phyloP scores from a whole-genome alignment of 139 green algal genomes.

The Bryopsis sp. region DNA sequence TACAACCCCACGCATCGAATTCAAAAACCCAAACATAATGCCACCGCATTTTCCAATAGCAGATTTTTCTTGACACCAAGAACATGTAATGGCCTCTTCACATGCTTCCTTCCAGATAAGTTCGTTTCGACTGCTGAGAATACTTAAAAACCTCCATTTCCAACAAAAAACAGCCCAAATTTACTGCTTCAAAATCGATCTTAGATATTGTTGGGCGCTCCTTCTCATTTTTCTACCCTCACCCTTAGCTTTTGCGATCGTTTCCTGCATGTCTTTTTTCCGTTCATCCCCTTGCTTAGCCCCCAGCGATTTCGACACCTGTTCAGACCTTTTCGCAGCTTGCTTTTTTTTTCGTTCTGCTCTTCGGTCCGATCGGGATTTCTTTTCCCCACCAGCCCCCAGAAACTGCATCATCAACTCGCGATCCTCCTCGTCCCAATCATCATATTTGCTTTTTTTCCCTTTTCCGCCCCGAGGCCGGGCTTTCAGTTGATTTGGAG shows the following conservation, averaged over 20 bases:
- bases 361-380: conserved; percentile 40
- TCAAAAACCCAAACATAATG: too few species aligned
- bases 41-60: too few species aligned
- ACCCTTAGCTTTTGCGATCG: neutral
- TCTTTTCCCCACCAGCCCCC: conserved; percentile 52
- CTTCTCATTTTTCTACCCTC: too few species aligned
- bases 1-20: too few species aligned
- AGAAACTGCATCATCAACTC: conserved; percentile 59
- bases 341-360: conserved; percentile 51
- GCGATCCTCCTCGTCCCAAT: conserved; percentile 85
- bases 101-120: too few species aligned
- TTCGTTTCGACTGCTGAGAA: too few species aligned
- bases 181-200: too few species aligned
- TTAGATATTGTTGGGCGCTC: too few species aligned
- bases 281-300: neutral
- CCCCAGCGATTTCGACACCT: neutral
- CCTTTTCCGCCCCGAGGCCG: neutral
- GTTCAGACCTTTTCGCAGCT: conserved; percentile 27
- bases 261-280: conserved; percentile 5
- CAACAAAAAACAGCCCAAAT: too few species aligned
- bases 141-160: too few species aligned
- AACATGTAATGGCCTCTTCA: too few species aligned
- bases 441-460: neutral
- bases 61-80: too few species aligned
- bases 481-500: neutral